A percentile compares a stretch with the other conserved stretches of the same genome.
phyloP scores from a whole-genome alignment of 1,284 basidiomycete genomes.

The Cystobasidium sp. region DNA sequence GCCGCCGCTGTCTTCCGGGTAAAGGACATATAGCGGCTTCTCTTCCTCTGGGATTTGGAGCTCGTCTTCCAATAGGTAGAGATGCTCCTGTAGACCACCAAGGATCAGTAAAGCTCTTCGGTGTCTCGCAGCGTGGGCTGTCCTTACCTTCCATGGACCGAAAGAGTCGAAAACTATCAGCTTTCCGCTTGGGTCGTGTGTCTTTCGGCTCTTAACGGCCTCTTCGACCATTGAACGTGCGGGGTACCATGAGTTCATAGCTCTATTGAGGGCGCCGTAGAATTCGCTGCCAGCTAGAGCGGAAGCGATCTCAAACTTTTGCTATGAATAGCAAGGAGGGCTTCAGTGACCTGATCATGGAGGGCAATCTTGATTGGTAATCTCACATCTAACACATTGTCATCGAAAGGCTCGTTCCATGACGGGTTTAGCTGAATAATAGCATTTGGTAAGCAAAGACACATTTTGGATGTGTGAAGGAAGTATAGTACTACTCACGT shows the following conservation, averaged over 20 bases:
- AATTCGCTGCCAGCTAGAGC: conserved; percentile 86
- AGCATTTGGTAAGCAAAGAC: neutral
- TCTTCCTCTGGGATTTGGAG: conserved; percentile 60
- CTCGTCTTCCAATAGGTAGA: conserved; percentile 80
- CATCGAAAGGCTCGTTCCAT: conserved; percentile 80
- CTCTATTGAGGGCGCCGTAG: conserved; percentile 76
- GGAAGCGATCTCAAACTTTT: conserved; percentile 78
- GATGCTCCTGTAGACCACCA: conserved; percentile 73
- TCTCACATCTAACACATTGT: conserved; percentile 72
- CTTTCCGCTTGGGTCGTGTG: conserved; percentile 71
- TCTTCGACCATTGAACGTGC: conserved; percentile 79
- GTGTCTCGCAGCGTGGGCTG: neutral
- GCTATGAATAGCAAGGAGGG: conserved; percentile 59
- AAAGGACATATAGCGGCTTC: conserved; percentile 81
- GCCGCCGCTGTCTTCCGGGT: conserved; percentile 77
- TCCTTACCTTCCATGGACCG: conserved; percentile 80
- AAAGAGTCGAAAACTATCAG: conserved; percentile 82
- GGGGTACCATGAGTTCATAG: conserved; percentile 87
- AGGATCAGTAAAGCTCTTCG: conserved; percentile 18
- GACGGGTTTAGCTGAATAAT: conserved; percentile 71
- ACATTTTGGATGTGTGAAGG: neutral
- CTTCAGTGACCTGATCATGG: neutral
- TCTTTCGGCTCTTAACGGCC: conserved; percentile 68
- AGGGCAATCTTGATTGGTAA: neutral
- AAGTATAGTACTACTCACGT: conserved; percentile 48